Evolutionary conservation across 495 filamentous ascomycete species (phyloP).

Genomic region (Choiromyces venosus): DNA sequence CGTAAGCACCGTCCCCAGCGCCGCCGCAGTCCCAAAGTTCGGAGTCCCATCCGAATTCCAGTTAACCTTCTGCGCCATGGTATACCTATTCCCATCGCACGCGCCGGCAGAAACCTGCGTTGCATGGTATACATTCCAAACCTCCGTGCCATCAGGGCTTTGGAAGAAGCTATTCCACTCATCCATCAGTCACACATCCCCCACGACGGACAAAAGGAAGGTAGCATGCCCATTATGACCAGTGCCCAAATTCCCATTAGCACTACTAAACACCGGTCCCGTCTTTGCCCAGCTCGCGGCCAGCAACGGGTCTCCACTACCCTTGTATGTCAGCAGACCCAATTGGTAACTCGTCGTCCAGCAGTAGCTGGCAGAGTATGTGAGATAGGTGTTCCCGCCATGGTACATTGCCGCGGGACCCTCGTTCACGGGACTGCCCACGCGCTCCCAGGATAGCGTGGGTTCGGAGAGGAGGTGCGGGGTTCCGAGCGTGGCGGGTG

Average conservation of each 20-base stretch:
- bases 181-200: not conserved
- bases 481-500: constrained; percentile 40
- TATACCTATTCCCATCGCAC: constrained; percentile 50
- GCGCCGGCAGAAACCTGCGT: constrained; percentile 45
- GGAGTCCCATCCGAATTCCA: constrained; percentile 49
- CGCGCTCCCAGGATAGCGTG: constrained; percentile 48
- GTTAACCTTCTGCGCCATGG: constrained; percentile 48
- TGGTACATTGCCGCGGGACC: constrained; percentile 51
- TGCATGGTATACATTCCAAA: constrained; percentile 52
- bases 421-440: constrained; percentile 54
- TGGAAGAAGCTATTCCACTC: constrained; percentile 46
- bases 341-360: constrained; percentile 53
- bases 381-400: constrained; percentile 49
- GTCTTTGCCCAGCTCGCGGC: constrained; percentile 49
- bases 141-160: constrained; percentile 49
- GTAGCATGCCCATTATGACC: constrained; percentile 51
- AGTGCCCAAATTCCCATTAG: constrained; percentile 52
- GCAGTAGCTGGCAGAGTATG: constrained; percentile 52
- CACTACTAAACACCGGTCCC: constrained; percentile 42
- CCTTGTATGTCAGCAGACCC: constrained; percentile 49
- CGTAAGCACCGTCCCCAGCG: constrained; percentile 9
- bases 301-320: constrained; percentile 44
- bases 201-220: not conserved
- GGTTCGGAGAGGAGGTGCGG: constrained; percentile 47
- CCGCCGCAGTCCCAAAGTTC: constrained; percentile 45